Conservation (phyloP, 2,329 filamentous ascomycete genomes). For the Colletotrichum lini region DNA sequence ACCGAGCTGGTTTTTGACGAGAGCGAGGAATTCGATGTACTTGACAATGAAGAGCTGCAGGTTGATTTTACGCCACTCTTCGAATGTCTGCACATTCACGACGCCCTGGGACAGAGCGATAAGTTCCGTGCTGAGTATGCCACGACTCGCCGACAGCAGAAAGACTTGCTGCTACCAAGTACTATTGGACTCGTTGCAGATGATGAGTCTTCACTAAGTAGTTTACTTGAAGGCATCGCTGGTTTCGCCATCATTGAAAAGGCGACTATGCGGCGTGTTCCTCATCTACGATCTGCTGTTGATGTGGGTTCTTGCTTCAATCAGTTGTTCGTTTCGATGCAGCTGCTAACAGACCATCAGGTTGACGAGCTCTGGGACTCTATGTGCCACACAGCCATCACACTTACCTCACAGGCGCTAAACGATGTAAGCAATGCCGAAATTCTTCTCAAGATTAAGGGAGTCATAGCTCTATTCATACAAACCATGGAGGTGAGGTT, state of each 20-base stretch:
- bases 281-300: conserved; percentile 83
- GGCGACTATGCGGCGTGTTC: conserved; percentile 89
- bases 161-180: conserved; percentile 87
- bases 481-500: conserved; percentile 91
- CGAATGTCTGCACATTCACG: conserved; percentile 96
- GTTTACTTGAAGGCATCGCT: conserved; percentile 90
- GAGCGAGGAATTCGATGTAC: conserved; percentile 92
- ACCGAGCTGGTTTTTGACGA: conserved; percentile 97
- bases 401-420: conserved; percentile 84
- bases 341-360: conserved; percentile 57
- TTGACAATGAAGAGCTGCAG: conserved; percentile 95
- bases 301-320: conserved; percentile 73
- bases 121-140: conserved; percentile 93
- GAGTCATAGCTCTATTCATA: conserved; percentile 92
- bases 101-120: conserved; percentile 92
- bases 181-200: conserved; percentile 84
- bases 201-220: conserved; percentile 89
- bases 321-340: neutral
- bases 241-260: conserved; percentile 98
- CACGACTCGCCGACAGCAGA: conserved; percentile 90
- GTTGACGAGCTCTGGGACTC: conserved; percentile 99
- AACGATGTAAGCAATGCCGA: conserved; percentile 89
- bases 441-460: conserved; percentile 93
- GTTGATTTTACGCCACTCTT: conserved; percentile 96
- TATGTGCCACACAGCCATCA: conserved; percentile 91